Base-by-base conservation (phyloP, 2,329 filamentous ascomycete genomes). In the Calonectria pseudoturangicola region DNA sequence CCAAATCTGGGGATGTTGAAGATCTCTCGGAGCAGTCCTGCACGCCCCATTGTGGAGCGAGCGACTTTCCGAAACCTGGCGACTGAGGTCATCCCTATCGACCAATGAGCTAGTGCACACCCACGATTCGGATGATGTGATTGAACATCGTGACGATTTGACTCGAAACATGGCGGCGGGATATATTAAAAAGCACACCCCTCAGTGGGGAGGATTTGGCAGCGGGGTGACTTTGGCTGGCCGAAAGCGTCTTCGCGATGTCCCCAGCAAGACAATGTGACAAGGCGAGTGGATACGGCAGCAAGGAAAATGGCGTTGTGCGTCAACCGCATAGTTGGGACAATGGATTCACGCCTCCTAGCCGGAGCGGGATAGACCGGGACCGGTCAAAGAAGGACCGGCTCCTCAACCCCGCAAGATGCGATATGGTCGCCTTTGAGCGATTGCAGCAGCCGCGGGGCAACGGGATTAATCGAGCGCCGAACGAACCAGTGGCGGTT, bases 331-430 rank as follows among this genome's bases (percentile, higher is more conserved):
- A 71, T 69, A 72, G 77, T 73, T 77, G 79, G 79, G 75, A 78
- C 70, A 74, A 73, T 79, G 73, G 70, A 70, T 64, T 66, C 73
- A 77, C 70, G 70, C 72, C 70, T 74, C 68, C 75, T 71, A 69
- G 66, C 68, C 68, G 70, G 75, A 73, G 73, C 78, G 78, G 78
- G 75, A 80, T 70, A 79, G 79, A 77, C 75, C 79, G 79, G 79
- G 77, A 80, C 77, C 72, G 68, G 54, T 67, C 51, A 73, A 72
- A 47, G 77, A 62, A 78, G 54, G 71, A 30, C 70, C 65, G 76
- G 72, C 69, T 75, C 75, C 66, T 68, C 66, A 69, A 62, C 77
- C 78, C 78, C 78, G 73, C 78, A 79, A 74, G 66, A 78, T 74
- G 72, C 70, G 48, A 76, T 28, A 72, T 72, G 33, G 70, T 76